phyloP scores from a whole-genome alignment of 1,284 basidiomycete species.

The Gymnopus androsaceus region DNA sequence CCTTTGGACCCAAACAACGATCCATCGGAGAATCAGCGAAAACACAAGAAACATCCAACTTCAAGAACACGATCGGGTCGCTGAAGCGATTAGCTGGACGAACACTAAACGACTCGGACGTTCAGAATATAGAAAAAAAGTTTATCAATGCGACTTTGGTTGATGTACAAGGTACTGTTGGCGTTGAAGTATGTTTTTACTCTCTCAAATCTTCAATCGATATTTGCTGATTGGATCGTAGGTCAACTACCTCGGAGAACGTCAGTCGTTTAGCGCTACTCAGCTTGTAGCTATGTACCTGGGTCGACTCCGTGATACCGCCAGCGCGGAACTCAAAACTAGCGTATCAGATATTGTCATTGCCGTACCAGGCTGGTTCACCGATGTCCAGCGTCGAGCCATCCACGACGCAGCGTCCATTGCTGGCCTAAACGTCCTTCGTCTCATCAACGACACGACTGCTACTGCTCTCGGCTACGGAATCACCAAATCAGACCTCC shows the following conservation, averaged over 20 bases:
- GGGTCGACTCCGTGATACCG: conserved; percentile 85
- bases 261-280: conserved; percentile 75
- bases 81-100: conserved; percentile 89
- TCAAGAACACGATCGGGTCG: conserved; percentile 91
- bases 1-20: conserved; percentile 87
- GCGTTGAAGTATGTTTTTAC: conserved; percentile 67
- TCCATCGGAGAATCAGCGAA: conserved; percentile 91
- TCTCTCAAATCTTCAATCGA: too few relatives aligned
- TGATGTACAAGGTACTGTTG: conserved; percentile 80
- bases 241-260: conserved; percentile 88
- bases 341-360: conserved; percentile 89
- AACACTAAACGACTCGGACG: conserved; percentile 73
- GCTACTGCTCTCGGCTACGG: conserved; percentile 93
- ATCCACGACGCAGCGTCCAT: conserved; percentile 86
- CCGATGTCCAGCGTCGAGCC: conserved; percentile 87
- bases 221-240: conserved; percentile 35
- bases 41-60: conserved; percentile 97
- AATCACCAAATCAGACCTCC: conserved; percentile 94
- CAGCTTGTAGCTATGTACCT: conserved; percentile 88
- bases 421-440: conserved; percentile 84
- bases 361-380: conserved; percentile 93
- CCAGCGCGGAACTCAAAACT: conserved; percentile 80
- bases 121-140: conserved; percentile 82
- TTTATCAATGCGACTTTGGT: conserved; percentile 84
- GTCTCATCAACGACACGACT: conserved; percentile 93